phyloP scores from a whole-genome alignment of 495 filamentous ascomycete species.

The Jackrogersella minutella region DNA sequence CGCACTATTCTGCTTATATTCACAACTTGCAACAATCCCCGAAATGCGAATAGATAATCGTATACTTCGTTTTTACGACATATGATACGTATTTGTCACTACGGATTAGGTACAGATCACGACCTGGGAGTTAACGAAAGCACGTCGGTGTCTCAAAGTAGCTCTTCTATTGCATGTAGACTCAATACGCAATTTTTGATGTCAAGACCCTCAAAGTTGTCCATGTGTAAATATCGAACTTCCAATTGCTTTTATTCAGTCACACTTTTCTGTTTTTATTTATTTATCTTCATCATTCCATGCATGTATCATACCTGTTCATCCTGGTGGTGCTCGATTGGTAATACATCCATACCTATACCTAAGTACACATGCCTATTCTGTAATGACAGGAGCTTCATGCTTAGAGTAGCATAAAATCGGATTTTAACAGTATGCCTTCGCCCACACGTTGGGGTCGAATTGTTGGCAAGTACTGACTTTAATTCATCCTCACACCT shows the following conservation, averaged over 20 bases:
- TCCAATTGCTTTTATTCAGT: conserved; percentile 2
- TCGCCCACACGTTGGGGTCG: not conserved
- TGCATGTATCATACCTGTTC: conserved; percentile 4
- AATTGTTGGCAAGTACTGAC: conserved; percentile 1
- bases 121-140: not conserved
- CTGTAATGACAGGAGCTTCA: conserved; percentile 33
- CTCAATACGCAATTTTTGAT: not conserved
- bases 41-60: too few species aligned
- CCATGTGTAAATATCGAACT: not conserved
- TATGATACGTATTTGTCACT: not conserved
- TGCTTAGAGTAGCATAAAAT: conserved; percentile 6
- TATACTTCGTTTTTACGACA: too few species aligned
- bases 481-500: not conserved
- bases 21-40: too few species aligned
- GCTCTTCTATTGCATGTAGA: not conserved
- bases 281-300: not conserved
- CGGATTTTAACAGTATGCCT: not conserved
- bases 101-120: not conserved
- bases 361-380: conserved; percentile 5
- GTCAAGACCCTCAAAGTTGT: conserved; percentile 5
- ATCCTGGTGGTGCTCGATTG: not conserved
- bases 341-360: conserved; percentile 4
- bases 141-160: not conserved
- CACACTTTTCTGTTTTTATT: not conserved
- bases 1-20: too few species aligned